phyloP scores from a whole-genome alignment of 768 basidiomycete species.

The Boletus sp. region DNA sequence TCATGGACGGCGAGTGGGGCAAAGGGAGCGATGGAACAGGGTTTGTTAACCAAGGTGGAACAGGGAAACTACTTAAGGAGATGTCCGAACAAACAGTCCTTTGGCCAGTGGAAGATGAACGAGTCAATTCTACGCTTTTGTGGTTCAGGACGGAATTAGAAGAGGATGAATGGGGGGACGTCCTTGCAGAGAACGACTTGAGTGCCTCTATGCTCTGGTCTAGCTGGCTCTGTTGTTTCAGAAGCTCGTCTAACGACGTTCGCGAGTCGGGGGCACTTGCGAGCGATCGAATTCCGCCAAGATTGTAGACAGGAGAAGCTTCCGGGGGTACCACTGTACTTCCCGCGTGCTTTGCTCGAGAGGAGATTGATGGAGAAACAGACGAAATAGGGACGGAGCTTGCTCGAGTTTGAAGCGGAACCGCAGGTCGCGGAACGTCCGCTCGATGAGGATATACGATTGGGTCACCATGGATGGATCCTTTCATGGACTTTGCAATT shows the following conservation, averaged over 20 bases:
- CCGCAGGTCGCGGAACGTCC: background rate
- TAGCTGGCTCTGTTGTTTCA: conserved; percentile 60
- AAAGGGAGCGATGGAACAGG: conserved; percentile 19
- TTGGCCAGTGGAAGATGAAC: conserved; percentile 25
- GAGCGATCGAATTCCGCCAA: conserved; percentile 33
- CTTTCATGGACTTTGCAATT: conserved; percentile 3
- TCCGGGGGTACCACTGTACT: background rate
- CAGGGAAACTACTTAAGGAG: conserved; percentile 68
- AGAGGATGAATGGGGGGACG: conserved; percentile 28
- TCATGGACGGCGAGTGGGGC: conserved; percentile 6
- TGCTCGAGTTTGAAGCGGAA: conserved; percentile 2
- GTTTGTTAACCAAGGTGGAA: conserved; percentile 45
- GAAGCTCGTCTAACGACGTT: conserved; percentile 47
- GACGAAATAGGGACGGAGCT: background rate
- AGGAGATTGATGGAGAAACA: background rate
- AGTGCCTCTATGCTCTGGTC: conserved; percentile 63
- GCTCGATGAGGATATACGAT: background rate
- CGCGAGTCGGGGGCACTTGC: conserved; percentile 16
- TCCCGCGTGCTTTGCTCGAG: background rate
- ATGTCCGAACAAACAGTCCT: conserved; percentile 44
- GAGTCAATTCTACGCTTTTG: conserved; percentile 11
- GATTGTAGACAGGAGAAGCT: conserved; percentile 45
- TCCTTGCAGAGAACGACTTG: conserved; percentile 39
- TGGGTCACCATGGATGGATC: conserved; percentile 3
- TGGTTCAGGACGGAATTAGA: conserved; percentile 31